Percentiles rank a stretch among this genome's conserved stretches.
Conservation (phyloP, 2,329 filamentous ascomycete species). For the Exophiala oligosperma region DNA sequence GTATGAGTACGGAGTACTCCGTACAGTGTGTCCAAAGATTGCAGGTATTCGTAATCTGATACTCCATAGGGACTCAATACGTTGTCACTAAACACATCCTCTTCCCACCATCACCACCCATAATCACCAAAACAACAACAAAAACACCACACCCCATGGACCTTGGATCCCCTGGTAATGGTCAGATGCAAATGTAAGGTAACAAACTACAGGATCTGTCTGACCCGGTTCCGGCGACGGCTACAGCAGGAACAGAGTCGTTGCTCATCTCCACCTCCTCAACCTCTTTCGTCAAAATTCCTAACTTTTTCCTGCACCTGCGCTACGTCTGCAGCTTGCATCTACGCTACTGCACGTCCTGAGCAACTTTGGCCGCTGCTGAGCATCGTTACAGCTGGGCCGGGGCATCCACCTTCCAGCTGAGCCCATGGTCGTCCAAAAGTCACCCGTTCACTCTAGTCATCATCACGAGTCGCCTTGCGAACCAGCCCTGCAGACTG, state of each 20-base stretch:
- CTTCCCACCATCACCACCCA: too few relatives aligned
- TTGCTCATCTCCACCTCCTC: not conserved
- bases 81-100: too few relatives aligned
- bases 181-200: too few relatives aligned
- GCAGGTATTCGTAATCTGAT: too few relatives aligned
- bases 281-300: not conserved
- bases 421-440: slow-evolving; percentile 17
- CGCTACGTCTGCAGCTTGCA: slow-evolving; percentile 7
- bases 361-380: not conserved
- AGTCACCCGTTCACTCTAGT: not conserved
- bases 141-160: too few relatives aligned
- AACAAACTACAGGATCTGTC: not conserved
- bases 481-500: not conserved
- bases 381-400: slow-evolving; percentile 2
- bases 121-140: too few relatives aligned
- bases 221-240: not conserved
- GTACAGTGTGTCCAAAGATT: too few relatives aligned
- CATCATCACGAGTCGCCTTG: not conserved
- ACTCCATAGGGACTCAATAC: too few relatives aligned
- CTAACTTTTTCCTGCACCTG: not conserved
- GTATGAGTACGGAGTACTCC: too few relatives aligned
- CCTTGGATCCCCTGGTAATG: too few relatives aligned
- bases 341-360: slow-evolving; percentile 22
- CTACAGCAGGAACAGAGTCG: not conserved
- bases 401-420: slow-evolving; percentile 16